Percentiles rank a stretch among this genome's conserved stretches.
These are phyloP conservation scores for Kwoniella bestiolae DNA, from an alignment of 768 basidiomycete genomes.

Conservation along the genomic window DNA sequence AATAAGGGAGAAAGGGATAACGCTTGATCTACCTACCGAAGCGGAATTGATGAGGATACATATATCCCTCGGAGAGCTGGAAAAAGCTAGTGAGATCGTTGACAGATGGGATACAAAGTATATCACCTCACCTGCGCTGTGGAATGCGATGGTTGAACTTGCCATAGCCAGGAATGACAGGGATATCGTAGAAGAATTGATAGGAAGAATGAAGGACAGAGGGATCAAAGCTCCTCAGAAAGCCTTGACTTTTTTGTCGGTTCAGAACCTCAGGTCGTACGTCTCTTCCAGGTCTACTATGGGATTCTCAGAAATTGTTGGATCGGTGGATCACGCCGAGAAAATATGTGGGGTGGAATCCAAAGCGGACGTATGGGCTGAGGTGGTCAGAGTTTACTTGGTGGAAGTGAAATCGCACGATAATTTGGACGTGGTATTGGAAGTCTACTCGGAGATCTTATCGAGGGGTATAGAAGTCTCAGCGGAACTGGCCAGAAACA, in stretches of 20 bases:
- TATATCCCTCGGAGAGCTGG: constrained; percentile 26
- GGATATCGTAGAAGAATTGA: constrained; percentile 10
- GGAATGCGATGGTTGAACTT: constrained; percentile 35
- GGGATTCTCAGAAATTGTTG: constrained; percentile 19
- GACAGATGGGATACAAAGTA: not conserved
- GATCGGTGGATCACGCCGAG: constrained; percentile 26
- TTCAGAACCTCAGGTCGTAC: constrained; percentile 1
- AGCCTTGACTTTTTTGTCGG: constrained; percentile 16
- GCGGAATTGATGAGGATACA: constrained; percentile 32
- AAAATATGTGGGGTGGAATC: constrained; percentile 1
- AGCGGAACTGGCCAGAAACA: constrained; percentile 22
- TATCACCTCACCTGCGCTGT: constrained; percentile 8
- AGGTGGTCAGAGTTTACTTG: constrained; percentile 19
- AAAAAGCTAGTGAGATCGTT: constrained; percentile 20
- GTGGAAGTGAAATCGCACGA: constrained; percentile 9
- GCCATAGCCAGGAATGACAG: constrained; percentile 19
- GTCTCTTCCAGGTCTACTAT: constrained; percentile 3
- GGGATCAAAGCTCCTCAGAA: constrained; percentile 24
- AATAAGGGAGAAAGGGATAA: not conserved
- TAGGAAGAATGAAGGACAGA: constrained; percentile 24
- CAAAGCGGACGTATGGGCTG: constrained; percentile 26
- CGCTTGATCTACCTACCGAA: constrained; percentile 2
- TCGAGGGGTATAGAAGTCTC: constrained; percentile 23
- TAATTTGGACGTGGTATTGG: constrained; percentile 20
- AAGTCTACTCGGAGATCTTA: constrained; percentile 26